A percentile compares a stretch with the other conserved stretches of the same genome.
Conservation (phyloP, 2,329 filamentous ascomycete species). For the Huntiella bhutanensis region DNA sequence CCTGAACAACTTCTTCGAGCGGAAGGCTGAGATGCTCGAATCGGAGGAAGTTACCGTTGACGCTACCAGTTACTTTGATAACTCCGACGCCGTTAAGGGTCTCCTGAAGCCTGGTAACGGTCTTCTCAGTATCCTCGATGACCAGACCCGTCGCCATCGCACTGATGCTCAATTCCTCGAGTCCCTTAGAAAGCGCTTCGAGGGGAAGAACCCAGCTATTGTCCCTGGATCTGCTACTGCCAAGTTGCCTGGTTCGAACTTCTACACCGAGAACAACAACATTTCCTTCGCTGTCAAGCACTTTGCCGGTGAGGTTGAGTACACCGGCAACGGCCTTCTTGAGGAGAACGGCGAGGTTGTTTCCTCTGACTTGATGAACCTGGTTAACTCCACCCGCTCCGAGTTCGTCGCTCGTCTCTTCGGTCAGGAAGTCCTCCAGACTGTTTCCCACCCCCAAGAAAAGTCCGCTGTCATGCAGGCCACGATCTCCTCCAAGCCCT, state of each 20-base stretch:
- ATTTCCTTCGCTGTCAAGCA: conserved; percentile 82
- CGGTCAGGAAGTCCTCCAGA: conserved; percentile 86
- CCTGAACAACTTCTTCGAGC: conserved; percentile 88
- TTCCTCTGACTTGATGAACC: conserved; percentile 84
- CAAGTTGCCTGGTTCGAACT: conserved; percentile 73
- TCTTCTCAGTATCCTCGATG: conserved; percentile 81
- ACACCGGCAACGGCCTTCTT: conserved; percentile 66
- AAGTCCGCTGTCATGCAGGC: conserved; percentile 84
- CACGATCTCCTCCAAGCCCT: conserved; percentile 85
- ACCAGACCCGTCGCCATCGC: conserved; percentile 78
- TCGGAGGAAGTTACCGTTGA: conserved; percentile 82
- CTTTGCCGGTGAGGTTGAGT: conserved; percentile 92
- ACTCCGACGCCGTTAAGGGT: conserved; percentile 81
- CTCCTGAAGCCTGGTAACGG: conserved; percentile 86
- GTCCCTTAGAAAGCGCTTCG: conserved; percentile 77
- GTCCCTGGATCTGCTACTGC: conserved; percentile 55
- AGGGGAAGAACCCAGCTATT: conserved; percentile 85
- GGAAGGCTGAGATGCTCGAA: conserved; percentile 81
- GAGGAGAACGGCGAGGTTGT: conserved; percentile 96
- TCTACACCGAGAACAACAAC: conserved; percentile 61
- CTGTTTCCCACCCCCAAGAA: conserved; percentile 83
- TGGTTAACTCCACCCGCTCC: conserved; percentile 75
- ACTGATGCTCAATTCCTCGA: conserved; percentile 82
- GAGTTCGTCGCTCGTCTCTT: conserved; percentile 80
- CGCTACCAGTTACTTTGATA: conserved; percentile 93